Evolutionary conservation across 371 early-diverging fungal species (phyloP).

Genomic region (Synchytrium microbalum): DNA sequence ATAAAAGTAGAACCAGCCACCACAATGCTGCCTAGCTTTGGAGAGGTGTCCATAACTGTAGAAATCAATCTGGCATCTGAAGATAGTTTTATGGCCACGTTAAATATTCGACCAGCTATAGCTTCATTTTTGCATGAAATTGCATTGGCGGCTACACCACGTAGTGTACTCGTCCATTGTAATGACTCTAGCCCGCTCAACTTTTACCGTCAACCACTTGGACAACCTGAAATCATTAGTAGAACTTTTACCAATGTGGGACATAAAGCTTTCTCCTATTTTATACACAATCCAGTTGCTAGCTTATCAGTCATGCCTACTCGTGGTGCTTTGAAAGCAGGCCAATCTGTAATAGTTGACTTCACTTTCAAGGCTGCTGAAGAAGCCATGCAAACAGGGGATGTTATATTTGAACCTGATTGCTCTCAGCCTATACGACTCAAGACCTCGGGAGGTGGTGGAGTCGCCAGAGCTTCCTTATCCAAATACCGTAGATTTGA

Average conservation of each 20-base stretch:
- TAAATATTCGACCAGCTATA: constrained; percentile 35
- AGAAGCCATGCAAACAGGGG: constrained; percentile 33
- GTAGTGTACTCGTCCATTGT: constrained; percentile 40
- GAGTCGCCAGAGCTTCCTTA: constrained; percentile 40
- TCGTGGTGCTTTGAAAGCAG: constrained; percentile 35
- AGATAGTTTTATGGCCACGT: constrained; percentile 46
- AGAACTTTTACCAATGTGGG: constrained; percentile 49
- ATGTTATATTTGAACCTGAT: constrained; percentile 44
- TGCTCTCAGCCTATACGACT: constrained; percentile 47
- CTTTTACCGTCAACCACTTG: constrained; percentile 46
- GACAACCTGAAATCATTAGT: constrained; percentile 37
- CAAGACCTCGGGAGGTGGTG: constrained; percentile 47
- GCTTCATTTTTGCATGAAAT: constrained; percentile 39
- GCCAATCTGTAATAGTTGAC: constrained; percentile 31
- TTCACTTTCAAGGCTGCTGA: constrained; percentile 45
- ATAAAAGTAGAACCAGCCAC: constrained; percentile 41
- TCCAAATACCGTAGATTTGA: constrained; percentile 45
- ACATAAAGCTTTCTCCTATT: constrained; percentile 36
- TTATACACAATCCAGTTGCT: constrained; percentile 28
- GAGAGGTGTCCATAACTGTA: constrained; percentile 35
- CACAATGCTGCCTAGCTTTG: constrained; percentile 36
- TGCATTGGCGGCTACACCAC: constrained; percentile 44
- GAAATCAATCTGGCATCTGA: constrained; percentile 44
- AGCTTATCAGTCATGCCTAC: constrained; percentile 30
- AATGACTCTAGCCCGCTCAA: constrained; percentile 45